Evolutionary conservation across 2,329 filamentous ascomycete genomes (phyloP).

Genomic region (Verticillium zaregamsianum): DNA sequence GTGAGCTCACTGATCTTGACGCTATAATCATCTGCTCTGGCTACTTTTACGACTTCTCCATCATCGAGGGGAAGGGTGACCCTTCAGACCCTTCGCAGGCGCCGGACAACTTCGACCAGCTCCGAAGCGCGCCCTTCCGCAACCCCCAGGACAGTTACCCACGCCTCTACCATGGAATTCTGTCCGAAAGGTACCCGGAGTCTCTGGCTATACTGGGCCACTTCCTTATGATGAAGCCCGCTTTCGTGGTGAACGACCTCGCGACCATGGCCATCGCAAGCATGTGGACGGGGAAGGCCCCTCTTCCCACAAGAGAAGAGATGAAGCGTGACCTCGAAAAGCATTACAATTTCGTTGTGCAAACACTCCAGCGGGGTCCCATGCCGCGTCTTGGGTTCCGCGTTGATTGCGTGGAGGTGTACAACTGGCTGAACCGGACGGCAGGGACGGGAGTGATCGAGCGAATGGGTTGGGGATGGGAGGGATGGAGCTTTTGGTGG

Average conservation of each 20-base stretch:
- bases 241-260: conserved; percentile 23
- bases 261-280: conserved; percentile 23
- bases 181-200: conserved; percentile 26
- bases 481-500: conserved; percentile 40
- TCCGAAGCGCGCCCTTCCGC: conserved; percentile 17
- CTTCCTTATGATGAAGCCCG: conserved; percentile 17
- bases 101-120: conserved; percentile 18
- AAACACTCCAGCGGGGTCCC: conserved; percentile 17
- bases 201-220: conserved; percentile 25
- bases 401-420: conserved; percentile 15
- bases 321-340: conserved; percentile 21
- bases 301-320: conserved; percentile 15
- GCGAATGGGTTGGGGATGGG: conserved; percentile 30
- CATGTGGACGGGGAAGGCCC: conserved; percentile 21
- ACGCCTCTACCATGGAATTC: conserved; percentile 23
- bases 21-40: conserved; percentile 27
- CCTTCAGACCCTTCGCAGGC: conserved; percentile 20
- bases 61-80: conserved; percentile 21
- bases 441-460: conserved; percentile 38
- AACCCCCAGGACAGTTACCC: conserved; percentile 18
- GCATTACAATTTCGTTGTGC: conserved; percentile 19
- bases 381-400: conserved; percentile 20
- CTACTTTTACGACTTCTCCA: conserved; percentile 23
- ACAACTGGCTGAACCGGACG: conserved; percentile 32
- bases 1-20: conserved; percentile 25